phyloP scores from a whole-genome alignment of 140 eudicot species.

The Anethum foeniculum region DNA sequence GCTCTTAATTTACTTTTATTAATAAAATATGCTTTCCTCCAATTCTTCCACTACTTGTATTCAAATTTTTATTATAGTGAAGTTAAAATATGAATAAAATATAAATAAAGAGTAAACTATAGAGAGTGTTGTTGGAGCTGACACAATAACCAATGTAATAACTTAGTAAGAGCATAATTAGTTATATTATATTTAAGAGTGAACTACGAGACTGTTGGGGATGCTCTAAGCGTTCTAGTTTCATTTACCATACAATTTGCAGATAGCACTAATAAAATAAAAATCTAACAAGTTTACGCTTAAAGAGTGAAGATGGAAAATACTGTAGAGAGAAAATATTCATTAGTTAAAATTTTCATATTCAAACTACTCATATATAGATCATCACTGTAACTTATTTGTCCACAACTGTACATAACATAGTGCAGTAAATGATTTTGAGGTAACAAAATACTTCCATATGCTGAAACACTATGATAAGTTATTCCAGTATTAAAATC shows the following conservation, averaged over 20 bases:
- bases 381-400: not conserved
- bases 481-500: not conserved
- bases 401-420: not conserved
- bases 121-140: no score
- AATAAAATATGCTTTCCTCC: no score
- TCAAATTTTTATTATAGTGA: no score
- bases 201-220: no score
- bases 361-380: no score
- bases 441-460: not conserved
- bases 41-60: no score
- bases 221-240: not conserved
- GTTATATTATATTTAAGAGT: no score
- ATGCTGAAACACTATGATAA: not conserved
- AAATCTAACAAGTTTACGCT: not conserved
- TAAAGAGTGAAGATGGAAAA: not conserved
- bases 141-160: no score
- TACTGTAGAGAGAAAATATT: not conserved
- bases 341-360: not conserved
- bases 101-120: no score
- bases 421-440: not conserved
- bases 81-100: no score
- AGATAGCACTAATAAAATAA: not conserved
- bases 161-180: no score
- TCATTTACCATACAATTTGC: not conserved
- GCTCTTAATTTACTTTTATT: no score